Percentiles rank a stretch among this genome's conserved stretches.
phyloP scores from a whole-genome alignment of 345 rosid genomes.

The Brassica rapa region DNA sequence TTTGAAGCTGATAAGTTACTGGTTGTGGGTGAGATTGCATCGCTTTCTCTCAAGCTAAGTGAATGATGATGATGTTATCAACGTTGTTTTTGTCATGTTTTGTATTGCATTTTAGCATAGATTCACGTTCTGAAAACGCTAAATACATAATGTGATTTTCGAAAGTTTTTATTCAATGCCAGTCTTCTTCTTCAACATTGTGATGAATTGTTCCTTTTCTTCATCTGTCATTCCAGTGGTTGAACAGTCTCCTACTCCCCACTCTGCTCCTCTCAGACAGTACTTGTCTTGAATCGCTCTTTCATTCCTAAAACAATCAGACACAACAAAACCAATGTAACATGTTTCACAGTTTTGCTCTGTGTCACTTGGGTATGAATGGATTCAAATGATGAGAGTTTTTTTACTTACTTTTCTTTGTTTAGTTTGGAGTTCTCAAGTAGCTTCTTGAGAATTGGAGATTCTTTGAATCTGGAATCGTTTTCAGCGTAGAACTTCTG shows the following conservation, averaged over 20 bases:
- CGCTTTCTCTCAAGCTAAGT: constrained; percentile 24
- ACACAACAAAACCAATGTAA: constrained; percentile 9
- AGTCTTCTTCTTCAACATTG: constrained; percentile 69
- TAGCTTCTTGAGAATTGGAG: constrained; percentile 80
- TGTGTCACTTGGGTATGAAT: background rate
- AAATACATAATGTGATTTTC: background rate
- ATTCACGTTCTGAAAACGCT: background rate
- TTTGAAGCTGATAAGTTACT: constrained; percentile 37
- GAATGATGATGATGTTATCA: background rate
- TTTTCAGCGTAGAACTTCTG: constrained; percentile 84
- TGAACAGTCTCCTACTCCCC: constrained; percentile 98
- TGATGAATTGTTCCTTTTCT: constrained; percentile 77
- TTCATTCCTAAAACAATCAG: constrained; percentile 50
- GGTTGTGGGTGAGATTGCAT: constrained; percentile 34
- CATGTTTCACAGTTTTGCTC: constrained; percentile 1
- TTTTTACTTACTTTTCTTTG: constrained; percentile 64
- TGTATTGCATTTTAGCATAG: constrained; percentile 33
- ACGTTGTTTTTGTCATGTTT: background rate
- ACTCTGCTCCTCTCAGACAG: constrained; percentile 89
- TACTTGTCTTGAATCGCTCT: constrained; percentile 71
- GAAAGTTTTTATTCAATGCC: constrained; percentile 38
- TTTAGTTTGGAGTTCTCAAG: constrained; percentile 75
- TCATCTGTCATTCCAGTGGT: constrained; percentile 74
- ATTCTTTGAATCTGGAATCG: constrained; percentile 78
- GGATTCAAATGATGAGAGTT: background rate